These are phyloP conservation scores for Erysiphe pulchra DNA, from an alignment of 2,329 filamentous ascomycete genomes.

Conservation along the genomic window DNA sequence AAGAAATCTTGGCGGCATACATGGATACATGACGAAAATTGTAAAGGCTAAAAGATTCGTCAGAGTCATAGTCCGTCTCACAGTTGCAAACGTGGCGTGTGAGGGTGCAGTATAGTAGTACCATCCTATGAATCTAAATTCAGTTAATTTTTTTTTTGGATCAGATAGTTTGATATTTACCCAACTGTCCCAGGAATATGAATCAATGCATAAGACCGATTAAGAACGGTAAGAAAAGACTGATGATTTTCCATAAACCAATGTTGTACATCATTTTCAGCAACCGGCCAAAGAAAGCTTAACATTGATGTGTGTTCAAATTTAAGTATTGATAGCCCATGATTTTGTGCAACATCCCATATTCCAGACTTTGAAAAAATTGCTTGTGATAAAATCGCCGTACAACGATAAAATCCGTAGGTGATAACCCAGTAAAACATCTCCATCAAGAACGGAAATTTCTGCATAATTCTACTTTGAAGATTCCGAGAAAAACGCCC, in stretches of 20 bases:
- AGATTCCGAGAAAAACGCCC: slow-evolving; percentile 31
- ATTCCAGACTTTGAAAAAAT: slow-evolving; percentile 18
- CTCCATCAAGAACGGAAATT: slow-evolving; percentile 37
- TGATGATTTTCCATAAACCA: slow-evolving; percentile 30
- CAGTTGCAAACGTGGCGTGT: slow-evolving; percentile 19
- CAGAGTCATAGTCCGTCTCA: slow-evolving; percentile 23
- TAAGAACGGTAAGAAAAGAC: slow-evolving; percentile 25
- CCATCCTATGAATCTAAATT: slow-evolving; percentile 30
- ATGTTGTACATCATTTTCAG: slow-evolving; percentile 25
- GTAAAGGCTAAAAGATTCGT: slow-evolving; percentile 26
- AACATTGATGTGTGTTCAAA: slow-evolving; percentile 25
- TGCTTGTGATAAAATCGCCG: slow-evolving; percentile 9
- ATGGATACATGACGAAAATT: slow-evolving; percentile 25
- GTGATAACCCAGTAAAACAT: slow-evolving; percentile 42
- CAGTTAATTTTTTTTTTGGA: slow-evolving; percentile 3
- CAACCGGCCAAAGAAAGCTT: slow-evolving; percentile 25
- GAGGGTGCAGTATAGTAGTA: slow-evolving; percentile 33
- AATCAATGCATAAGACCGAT: slow-evolving; percentile 31
- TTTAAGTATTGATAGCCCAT: slow-evolving; percentile 27
- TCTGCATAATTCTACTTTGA: slow-evolving; percentile 36
- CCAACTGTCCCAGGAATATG: slow-evolving; percentile 34
- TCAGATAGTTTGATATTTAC: slow-evolving; percentile 13
- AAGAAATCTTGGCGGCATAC: slow-evolving; percentile 25
- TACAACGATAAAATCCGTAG: slow-evolving; percentile 12
- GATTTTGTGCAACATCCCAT: slow-evolving; percentile 27